Conservation (phyloP, 2,329 filamentous ascomycete species). For the Blumeria graminis region DNA sequence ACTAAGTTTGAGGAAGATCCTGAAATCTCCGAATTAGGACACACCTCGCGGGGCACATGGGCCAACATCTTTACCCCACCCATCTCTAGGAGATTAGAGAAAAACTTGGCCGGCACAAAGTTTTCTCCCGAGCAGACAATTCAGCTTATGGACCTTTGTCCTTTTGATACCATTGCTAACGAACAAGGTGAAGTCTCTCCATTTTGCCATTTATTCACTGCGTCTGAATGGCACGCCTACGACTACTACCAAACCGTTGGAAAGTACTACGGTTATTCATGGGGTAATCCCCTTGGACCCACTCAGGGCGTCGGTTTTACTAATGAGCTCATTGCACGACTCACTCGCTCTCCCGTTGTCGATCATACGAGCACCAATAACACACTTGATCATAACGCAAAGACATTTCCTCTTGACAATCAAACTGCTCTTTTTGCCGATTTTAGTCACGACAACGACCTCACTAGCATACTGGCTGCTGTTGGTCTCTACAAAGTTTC, state of each 20-base stretch:
- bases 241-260: conserved; percentile 58
- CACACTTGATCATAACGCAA: conserved; percentile 42
- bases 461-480: conserved; percentile 52
- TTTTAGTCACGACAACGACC: conserved; percentile 79
- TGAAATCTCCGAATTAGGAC: conserved; percentile 22
- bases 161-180: conserved; percentile 56
- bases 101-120: conserved; percentile 40
- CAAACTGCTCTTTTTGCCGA: conserved; percentile 50
- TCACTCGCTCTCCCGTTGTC: conserved; percentile 42
- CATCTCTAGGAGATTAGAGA: conserved; percentile 46
- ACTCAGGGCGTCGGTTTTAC: conserved; percentile 73
- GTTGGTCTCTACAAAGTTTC: conserved; percentile 55
- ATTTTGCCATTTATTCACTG: conserved; percentile 56
- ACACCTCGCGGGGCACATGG: conserved; percentile 31
- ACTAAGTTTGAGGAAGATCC: conserved; percentile 39
- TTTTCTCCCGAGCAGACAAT: conserved; percentile 38
- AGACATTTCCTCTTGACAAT: conserved; percentile 46
- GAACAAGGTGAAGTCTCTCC: conserved; percentile 30
- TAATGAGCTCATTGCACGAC: conserved; percentile 65
- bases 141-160: conserved; percentile 69
- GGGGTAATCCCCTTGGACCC: conserved; percentile 54
- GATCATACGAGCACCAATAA: conserved; percentile 56
- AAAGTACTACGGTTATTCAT: conserved; percentile 66
- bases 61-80: conserved; percentile 36
- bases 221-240: conserved; percentile 51